Conservation (phyloP, 176 grass and related monocot genomes). For the Panicum miliaceum region DNA sequence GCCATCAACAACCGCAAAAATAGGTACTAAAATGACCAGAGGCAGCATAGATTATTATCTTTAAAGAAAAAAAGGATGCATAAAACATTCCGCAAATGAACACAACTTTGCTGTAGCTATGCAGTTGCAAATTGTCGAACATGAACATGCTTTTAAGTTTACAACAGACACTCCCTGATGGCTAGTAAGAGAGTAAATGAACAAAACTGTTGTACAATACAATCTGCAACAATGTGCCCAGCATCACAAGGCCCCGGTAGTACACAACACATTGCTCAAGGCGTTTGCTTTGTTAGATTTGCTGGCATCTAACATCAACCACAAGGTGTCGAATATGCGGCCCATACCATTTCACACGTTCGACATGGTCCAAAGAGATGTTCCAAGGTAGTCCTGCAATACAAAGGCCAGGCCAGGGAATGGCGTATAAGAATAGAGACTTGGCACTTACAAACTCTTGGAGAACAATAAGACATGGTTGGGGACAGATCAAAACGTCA, state of each 20-base stretch:
- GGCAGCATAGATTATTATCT: neutral
- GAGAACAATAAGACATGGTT: slow-evolving; percentile 9
- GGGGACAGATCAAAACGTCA: neutral
- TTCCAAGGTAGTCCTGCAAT: slow-evolving; percentile 69
- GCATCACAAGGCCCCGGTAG: neutral
- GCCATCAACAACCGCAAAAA: neutral
- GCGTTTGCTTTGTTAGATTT: neutral
- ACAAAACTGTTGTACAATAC: neutral
- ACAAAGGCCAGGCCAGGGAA: neutral
- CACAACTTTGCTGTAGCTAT: neutral
- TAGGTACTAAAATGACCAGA: neutral
- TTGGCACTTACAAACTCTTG: neutral
- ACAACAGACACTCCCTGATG: slow-evolving; percentile 30
- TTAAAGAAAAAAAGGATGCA: neutral
- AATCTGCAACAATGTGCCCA: neutral
- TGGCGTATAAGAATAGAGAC: neutral
- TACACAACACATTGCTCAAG: neutral
- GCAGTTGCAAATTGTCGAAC: neutral
- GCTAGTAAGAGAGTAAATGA: neutral
- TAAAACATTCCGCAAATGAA: neutral
- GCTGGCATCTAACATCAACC: slow-evolving; percentile 70
- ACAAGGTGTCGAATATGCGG: slow-evolving; percentile 88
- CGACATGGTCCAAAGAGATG: slow-evolving; percentile 60
- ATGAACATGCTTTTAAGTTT: neutral
- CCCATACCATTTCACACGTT: slow-evolving; percentile 93